Conservation (phyloP, 352 stramenopile genomes). For the Phytophthora citricola region DNA sequence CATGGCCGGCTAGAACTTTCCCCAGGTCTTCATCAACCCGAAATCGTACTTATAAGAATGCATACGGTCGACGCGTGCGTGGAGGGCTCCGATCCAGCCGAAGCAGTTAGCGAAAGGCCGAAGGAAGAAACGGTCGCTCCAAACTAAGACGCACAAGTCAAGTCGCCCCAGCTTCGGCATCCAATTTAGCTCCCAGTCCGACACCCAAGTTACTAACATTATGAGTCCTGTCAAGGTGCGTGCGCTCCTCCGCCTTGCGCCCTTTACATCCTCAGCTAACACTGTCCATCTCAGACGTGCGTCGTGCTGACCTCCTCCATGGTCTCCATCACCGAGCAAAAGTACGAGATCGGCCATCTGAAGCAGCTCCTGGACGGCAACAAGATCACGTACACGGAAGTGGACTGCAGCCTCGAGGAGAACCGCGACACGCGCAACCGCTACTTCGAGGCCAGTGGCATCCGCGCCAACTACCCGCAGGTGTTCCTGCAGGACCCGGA, state of each 20-base stretch:
- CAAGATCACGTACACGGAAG: conserved; percentile 71
- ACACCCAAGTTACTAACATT: conserved; percentile 17
- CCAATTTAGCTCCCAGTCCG: neutral
- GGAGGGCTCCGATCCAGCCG: conserved; percentile 37
- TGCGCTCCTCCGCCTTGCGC: neutral
- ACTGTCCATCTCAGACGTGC: conserved; percentile 39
- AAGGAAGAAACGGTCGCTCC: conserved; percentile 14
- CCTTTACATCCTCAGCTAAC: neutral
- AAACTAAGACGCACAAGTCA: conserved; percentile 16
- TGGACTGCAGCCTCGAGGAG: conserved; percentile 85
- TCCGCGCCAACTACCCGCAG: conserved; percentile 88
- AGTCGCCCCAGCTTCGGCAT: conserved; percentile 1
- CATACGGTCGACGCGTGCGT: conserved; percentile 8
- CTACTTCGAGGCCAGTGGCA: conserved; percentile 81
- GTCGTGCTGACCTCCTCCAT: conserved; percentile 81
- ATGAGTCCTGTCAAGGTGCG: conserved; percentile 47
- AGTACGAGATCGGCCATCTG: conserved; percentile 75
- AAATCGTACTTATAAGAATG: conserved; percentile 25
- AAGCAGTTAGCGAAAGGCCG: conserved; percentile 28
- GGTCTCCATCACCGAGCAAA: conserved; percentile 79
- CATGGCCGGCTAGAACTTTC: conserved; percentile 22
- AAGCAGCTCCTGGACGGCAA: conserved; percentile 79
- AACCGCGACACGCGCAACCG: conserved; percentile 75
- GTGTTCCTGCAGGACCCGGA: conserved; percentile 79
- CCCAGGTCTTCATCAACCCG: neutral